Base-by-base conservation (phyloP, 2,329 filamentous ascomycete genomes). In the Neopestalotiopsis rosae region DNA sequence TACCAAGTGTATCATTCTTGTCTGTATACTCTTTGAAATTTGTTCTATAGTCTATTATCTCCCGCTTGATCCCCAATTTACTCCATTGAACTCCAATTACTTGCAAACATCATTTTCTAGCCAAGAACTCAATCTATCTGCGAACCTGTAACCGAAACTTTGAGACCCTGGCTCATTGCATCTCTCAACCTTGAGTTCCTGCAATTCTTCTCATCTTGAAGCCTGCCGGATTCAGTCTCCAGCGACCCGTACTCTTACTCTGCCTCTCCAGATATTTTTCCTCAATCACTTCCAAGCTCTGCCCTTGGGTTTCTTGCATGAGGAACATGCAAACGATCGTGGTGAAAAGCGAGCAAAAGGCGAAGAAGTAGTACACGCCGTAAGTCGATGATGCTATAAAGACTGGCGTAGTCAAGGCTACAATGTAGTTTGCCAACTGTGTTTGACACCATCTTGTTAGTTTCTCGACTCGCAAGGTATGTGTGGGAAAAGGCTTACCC, bases 331-430 rank as follows among this genome's bases (percentile, higher is more conserved):
- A 78, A 32, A 81, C 71, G 14, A 80, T 34, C 0, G 82, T 81
- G 24, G 78, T 80, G 3, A 81, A 71, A 4, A 84, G 71, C 5
- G 82, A 81, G 38, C 77, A 80, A 12, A 76, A 76, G 0, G 79
- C 83, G 67, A 85, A 86, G 65, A 86, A 78, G 68, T 82, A 84
- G 68, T 85, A 86, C 0, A 82, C 80, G 0, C 81, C 83, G 59
- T 77, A 84, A 0, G 78, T 77, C 0, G 82, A 81, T 40, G 76
- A 78, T 1, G 81, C 73, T 5, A 84, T 72, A 1, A 84, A 73
- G 0, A 83, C 76, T 0, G 83, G 82, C 0, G 83, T 85, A 1
- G 81, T 79, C 5, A 86, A 78, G 0, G 84, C 83, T 0, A 86
- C 81, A 2, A 85, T 63, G 32, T 82, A 86, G 45, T 85, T 85